These are phyloP conservation scores for Trichophyton equinum DNA, from an alignment of 2,329 filamentous ascomycete genomes.

Conservation along the genomic window DNA sequence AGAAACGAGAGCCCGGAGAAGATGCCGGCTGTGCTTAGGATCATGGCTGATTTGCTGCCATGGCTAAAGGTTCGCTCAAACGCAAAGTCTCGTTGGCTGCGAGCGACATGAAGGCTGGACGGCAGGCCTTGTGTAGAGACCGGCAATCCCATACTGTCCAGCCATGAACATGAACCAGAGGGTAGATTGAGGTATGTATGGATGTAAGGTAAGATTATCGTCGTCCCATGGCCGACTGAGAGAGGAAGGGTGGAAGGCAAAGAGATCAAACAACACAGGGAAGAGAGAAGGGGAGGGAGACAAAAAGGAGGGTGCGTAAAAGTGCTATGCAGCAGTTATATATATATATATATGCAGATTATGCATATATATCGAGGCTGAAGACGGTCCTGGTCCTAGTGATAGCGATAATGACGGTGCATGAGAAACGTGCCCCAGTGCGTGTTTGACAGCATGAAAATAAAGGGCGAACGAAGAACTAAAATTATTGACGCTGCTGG, in stretches of 20 bases:
- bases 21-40: conserved; percentile 10
- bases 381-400: neutral
- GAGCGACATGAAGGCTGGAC: neutral
- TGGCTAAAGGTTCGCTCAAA: conserved; percentile 4
- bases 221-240: neutral
- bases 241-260: neutral
- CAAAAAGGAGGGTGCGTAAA: too few relatives aligned
- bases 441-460: conserved; percentile 3
- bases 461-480: neutral
- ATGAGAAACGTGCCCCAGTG: conserved; percentile 1
- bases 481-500: neutral
- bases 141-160: neutral
- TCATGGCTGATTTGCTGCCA: conserved; percentile 8
- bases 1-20: conserved; percentile 11
- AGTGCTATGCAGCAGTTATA: too few relatives aligned
- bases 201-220: neutral
- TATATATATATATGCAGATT: neutral
- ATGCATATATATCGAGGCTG: neutral
- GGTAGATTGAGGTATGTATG: neutral
- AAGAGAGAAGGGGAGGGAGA: too few relatives aligned
- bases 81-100: neutral
- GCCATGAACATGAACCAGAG: neutral
- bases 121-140: neutral
- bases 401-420: neutral
- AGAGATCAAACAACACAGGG: too few relatives aligned